Evolutionary conservation across 2,329 filamentous ascomycete species (phyloP).

Genomic region (Penicillium verrucosum): DNA sequence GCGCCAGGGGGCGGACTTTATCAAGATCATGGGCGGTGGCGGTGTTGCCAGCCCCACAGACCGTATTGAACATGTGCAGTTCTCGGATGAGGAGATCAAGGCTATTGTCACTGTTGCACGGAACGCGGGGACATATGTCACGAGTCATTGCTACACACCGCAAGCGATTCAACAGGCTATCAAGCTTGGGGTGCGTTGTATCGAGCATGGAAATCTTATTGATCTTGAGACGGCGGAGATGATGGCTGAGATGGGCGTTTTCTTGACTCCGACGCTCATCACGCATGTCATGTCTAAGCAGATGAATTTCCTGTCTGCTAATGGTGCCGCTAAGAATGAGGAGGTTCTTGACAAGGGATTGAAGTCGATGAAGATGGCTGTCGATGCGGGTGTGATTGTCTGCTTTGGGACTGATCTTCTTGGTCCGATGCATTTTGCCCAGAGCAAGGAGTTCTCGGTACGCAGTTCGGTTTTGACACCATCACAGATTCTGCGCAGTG

Average conservation of each 20-base stretch:
- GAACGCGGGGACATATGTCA: slow-evolving; percentile 53
- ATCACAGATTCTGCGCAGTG: slow-evolving; percentile 48
- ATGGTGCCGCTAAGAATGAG: slow-evolving; percentile 50
- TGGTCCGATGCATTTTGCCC: slow-evolving; percentile 49
- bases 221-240: slow-evolving; percentile 46
- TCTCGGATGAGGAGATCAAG: slow-evolving; percentile 55
- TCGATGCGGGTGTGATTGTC: slow-evolving; percentile 53
- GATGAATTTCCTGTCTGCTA: slow-evolving; percentile 28
- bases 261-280: slow-evolving; percentile 55
- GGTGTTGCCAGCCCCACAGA: slow-evolving; percentile 58
- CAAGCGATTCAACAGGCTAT: slow-evolving; percentile 54
- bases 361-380: slow-evolving; percentile 47
- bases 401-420: slow-evolving; percentile 57
- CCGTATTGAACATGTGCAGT: slow-evolving; percentile 53
- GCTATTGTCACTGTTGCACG: slow-evolving; percentile 53
- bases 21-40: slow-evolving; percentile 61
- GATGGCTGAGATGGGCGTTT: slow-evolving; percentile 51
- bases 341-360: slow-evolving; percentile 50
- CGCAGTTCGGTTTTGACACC: slow-evolving; percentile 44
- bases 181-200: slow-evolving; percentile 53
- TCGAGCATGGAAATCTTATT: slow-evolving; percentile 53
- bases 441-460: slow-evolving; percentile 51
- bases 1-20: slow-evolving; percentile 56
- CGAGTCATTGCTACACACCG: slow-evolving; percentile 58
- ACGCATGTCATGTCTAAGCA: slow-evolving; percentile 51